Evolutionary conservation across 306 rosid species (phyloP).

Genomic region (Vigna angularis): DNA sequence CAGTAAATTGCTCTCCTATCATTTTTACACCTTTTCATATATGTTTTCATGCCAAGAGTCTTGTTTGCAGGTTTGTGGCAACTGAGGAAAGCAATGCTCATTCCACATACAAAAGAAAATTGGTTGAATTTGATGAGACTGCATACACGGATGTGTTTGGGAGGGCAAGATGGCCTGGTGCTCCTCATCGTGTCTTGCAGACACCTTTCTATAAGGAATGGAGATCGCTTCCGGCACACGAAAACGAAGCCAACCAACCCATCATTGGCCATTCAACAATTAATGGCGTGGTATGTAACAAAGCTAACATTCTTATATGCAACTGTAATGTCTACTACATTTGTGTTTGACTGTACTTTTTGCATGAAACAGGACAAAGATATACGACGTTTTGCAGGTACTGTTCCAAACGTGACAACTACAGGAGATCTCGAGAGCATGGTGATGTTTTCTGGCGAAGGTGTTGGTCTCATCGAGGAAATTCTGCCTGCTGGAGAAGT

Average conservation of each 20-base stretch:
- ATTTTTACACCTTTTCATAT: neutral
- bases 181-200: constrained; percentile 78
- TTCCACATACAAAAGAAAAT: constrained; percentile 75
- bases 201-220: constrained; percentile 78
- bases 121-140: constrained; percentile 70
- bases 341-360: constrained; percentile 18
- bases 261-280: constrained; percentile 72
- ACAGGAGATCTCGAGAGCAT: constrained; percentile 84
- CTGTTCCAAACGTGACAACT: constrained; percentile 70
- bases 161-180: constrained; percentile 83
- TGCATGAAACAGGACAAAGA: constrained; percentile 60
- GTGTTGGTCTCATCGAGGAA: constrained; percentile 78
- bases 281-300: constrained; percentile 71
- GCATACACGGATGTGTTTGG: constrained; percentile 78
- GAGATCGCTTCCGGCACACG: constrained; percentile 66
- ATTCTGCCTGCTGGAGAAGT: constrained; percentile 77
- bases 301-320: neutral
- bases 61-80: constrained; percentile 75
- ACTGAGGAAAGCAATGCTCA: constrained; percentile 87
- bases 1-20: neutral
- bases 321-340: neutral
- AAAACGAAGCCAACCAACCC: constrained; percentile 69
- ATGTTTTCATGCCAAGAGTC: constrained; percentile 12
- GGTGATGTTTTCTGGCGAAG: constrained; percentile 86
- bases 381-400: constrained; percentile 63